A percentile compares a stretch with the other conserved stretches of the same genome.
phyloP scores from a whole-genome alignment of 495 filamentous ascomycete genomes.

The Schizothecium vesticola region DNA sequence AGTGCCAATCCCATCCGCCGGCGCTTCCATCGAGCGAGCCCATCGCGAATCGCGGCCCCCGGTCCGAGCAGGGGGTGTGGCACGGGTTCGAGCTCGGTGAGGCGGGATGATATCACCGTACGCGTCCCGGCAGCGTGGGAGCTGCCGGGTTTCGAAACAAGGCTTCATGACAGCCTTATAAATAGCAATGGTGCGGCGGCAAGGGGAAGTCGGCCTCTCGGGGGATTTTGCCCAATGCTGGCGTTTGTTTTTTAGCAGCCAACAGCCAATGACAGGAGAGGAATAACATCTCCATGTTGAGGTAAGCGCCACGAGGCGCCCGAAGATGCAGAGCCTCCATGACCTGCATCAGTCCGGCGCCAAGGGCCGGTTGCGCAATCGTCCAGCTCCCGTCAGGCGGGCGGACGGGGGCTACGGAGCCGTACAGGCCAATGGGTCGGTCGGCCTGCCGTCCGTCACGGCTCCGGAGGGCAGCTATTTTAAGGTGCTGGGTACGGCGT shows the following conservation, averaged over 20 bases:
- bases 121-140: not conserved
- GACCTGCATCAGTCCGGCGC: conserved; percentile 14
- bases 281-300: conserved; percentile 4
- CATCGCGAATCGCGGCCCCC: not conserved
- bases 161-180: conserved; percentile 2
- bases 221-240: conserved; percentile 16
- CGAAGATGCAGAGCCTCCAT: conserved; percentile 17
- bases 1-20: not conserved
- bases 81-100: not conserved
- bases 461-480: conserved; percentile 6
- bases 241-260: not conserved
- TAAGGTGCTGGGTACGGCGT: conserved; percentile 5
- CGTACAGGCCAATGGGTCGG: conserved; percentile 7
- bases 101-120: conserved; percentile 15
- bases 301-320: conserved; percentile 25
- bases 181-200: not conserved
- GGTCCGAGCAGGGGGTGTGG: not conserved
- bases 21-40: not conserved
- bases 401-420: not conserved
- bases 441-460: not conserved
- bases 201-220: conserved; percentile 16
- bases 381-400: conserved; percentile 1
- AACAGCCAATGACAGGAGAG: conserved; percentile 18
- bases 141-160: conserved; percentile 10
- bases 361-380: conserved; percentile 13